Conservation (phyloP, 1,284 basidiomycete genomes). For the Coriolopsis trogii region DNA sequence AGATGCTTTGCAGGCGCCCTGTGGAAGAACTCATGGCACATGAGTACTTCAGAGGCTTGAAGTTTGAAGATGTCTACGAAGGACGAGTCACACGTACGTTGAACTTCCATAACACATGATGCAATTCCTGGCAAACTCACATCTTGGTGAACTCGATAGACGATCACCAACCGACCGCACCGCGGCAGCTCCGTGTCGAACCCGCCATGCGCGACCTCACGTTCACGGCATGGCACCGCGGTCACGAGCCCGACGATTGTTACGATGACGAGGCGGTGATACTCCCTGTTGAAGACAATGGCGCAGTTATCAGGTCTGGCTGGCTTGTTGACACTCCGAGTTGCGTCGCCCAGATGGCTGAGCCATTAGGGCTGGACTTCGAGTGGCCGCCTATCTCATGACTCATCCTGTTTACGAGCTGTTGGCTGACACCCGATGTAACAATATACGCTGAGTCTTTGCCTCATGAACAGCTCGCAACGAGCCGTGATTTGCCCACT, state of each 20-base stretch:
- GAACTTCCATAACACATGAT: not conserved
- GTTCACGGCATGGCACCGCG: constrained; percentile 3
- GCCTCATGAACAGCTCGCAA: too few species aligned
- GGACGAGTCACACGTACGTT: not conserved
- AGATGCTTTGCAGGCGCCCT: not conserved
- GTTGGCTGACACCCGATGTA: too few species aligned
- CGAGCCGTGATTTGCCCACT: too few species aligned
- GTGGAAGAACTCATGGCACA: not conserved
- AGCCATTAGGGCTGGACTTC: not conserved
- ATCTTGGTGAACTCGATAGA: not conserved
- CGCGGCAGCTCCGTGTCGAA: not conserved
- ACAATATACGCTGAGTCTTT: too few species aligned
- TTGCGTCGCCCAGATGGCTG: not conserved
- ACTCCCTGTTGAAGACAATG: not conserved
- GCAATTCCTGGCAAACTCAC: not conserved
- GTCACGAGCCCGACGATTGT: not conserved
- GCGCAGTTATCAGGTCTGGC: not conserved
- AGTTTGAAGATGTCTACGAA: not conserved
- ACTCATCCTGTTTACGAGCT: too few species aligned
- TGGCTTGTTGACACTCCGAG: not conserved
- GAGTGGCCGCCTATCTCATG: not conserved
- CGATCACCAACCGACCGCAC: not conserved
- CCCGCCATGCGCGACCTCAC: not conserved
- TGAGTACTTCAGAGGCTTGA: not conserved
- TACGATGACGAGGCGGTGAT: not conserved